phyloP scores from a whole-genome alignment of 192 early-diverging fungal species.

The Backusella mclennaniae region DNA sequence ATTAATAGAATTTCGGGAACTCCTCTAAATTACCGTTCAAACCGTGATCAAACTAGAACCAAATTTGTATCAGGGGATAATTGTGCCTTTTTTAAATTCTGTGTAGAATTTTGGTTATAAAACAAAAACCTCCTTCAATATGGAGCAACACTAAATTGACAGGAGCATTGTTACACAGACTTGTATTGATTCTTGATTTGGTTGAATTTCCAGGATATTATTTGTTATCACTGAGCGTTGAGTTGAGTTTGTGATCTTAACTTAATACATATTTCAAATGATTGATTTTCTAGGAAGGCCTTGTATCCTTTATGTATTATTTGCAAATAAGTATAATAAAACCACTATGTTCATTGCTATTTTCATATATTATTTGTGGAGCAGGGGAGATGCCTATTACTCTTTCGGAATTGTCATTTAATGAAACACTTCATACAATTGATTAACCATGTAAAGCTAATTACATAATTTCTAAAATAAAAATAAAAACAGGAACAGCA shows the following conservation, averaged over 20 bases:
- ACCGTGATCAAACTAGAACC: not conserved
- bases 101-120: not conserved
- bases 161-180: not conserved
- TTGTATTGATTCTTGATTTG: not conserved
- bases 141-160: not conserved
- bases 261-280: not conserved
- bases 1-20: not conserved
- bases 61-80: not conserved
- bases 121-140: not conserved
- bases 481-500: not conserved
- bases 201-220: not conserved
- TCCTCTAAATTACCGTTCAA: not conserved
- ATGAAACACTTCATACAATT: not conserved
- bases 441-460: not conserved
- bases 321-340: not conserved
- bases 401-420: not conserved
- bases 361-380: not conserved
- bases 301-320: not conserved
- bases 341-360: not conserved
- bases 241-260: not conserved
- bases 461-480: slow-evolving; percentile 6
- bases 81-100: not conserved
- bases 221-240: not conserved
- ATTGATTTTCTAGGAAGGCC: not conserved
- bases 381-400: not conserved